Conservation (phyloP, 768 basidiomycete species). For the Boletus rubescentipes region DNA sequence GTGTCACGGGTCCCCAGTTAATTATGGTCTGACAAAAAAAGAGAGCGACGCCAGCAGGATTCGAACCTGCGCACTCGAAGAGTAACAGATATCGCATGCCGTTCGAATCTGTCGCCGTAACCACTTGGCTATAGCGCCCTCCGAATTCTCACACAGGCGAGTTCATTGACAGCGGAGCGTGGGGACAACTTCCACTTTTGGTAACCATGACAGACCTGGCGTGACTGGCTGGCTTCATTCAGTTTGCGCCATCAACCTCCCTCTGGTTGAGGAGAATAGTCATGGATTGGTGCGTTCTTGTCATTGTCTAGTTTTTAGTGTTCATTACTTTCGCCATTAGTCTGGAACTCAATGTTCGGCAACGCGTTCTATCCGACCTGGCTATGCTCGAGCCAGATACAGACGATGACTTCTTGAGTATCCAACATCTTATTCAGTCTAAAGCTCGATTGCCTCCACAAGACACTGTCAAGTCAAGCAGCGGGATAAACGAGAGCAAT, state of each 20-base stretch:
- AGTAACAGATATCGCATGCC: conserved; percentile 33
- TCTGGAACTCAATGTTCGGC: conserved; percentile 76
- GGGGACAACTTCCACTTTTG: conserved; percentile 4
- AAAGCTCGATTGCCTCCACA: conserved; percentile 50
- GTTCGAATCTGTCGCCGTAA: conserved; percentile 76
- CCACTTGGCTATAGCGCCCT: conserved; percentile 69
- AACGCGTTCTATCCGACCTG: conserved; percentile 73
- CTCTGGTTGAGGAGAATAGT: not conserved
- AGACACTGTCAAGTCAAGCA: conserved; percentile 9
- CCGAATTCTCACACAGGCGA: too few relatives aligned
- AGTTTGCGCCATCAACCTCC: not conserved
- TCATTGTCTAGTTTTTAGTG: not conserved
- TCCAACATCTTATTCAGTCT: conserved; percentile 59
- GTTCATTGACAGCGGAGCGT: not conserved
- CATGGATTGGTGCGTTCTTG: conserved; percentile 51
- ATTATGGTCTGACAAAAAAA: too few relatives aligned
- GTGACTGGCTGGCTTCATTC: not conserved
- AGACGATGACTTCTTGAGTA: conserved; percentile 45
- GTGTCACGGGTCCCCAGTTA: too few relatives aligned
- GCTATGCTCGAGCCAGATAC: conserved; percentile 54
- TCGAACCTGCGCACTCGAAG: conserved; percentile 42
- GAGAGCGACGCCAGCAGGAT: conserved; percentile 41
- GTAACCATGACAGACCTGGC: too few relatives aligned
- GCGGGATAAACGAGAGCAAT: conserved; percentile 12
- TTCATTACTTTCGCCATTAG: conserved; percentile 35